Evolutionary conservation across 352 stramenopile genomes (phyloP).

Genomic region (Blastocystis sp.): DNA sequence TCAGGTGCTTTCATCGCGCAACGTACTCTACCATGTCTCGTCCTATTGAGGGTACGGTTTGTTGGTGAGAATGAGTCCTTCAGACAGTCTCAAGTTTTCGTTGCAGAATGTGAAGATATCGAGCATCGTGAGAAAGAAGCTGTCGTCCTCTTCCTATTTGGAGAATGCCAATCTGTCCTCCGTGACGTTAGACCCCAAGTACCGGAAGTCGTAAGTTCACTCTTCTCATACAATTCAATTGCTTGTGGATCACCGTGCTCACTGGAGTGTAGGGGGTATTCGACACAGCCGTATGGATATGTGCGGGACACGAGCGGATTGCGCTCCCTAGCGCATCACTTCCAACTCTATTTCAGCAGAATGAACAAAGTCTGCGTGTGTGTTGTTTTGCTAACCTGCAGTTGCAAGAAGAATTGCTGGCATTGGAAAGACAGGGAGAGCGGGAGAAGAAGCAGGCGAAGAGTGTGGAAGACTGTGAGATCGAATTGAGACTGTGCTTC

Average conservation of each 20-base stretch:
- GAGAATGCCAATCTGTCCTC: conserved; percentile 51
- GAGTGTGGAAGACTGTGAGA: background rate
- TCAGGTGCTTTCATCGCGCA: background rate
- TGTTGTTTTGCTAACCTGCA: background rate
- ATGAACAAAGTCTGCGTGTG: conserved; percentile 30
- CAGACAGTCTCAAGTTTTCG: conserved; percentile 53
- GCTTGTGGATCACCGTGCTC: background rate
- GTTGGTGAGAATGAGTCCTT: background rate
- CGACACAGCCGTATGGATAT: conserved; percentile 33
- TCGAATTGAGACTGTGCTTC: conserved; percentile 42
- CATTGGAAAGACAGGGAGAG: background rate
- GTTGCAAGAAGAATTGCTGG: conserved; percentile 28
- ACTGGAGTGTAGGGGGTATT: conserved; percentile 27
- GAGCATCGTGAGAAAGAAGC: conserved; percentile 2
- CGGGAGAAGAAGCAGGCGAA: conserved; percentile 30
- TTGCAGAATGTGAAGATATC: conserved; percentile 54
- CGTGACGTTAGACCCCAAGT: conserved; percentile 11
- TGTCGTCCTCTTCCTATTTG: conserved; percentile 20
- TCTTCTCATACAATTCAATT: background rate
- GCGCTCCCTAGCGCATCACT: conserved; percentile 35
- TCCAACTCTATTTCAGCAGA: conserved; percentile 53
- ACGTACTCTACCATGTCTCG: conserved; percentile 1
- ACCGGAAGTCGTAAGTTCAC: conserved; percentile 4
- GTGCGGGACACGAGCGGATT: conserved; percentile 36
- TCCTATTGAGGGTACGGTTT: conserved; percentile 14